Evolutionary conservation across 495 filamentous ascomycete species (phyloP).

Genomic region (Schizothecium vesticola): DNA sequence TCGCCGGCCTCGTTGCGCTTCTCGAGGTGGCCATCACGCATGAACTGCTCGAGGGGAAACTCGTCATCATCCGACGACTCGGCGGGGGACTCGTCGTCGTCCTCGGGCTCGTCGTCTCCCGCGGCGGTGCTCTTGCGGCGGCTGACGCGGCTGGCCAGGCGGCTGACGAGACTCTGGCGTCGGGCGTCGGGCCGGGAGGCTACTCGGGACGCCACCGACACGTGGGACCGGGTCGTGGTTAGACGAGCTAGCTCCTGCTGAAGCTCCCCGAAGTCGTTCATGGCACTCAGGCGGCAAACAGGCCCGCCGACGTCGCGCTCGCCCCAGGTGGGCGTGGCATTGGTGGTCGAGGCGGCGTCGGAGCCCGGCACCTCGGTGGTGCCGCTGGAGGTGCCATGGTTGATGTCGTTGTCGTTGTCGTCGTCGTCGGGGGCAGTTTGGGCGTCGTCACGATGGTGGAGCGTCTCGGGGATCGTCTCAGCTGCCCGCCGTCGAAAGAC

Average conservation of each 20-base stretch:
- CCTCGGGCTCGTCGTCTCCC: constrained; percentile 34
- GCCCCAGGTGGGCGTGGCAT: constrained; percentile 63
- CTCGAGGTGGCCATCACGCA: constrained; percentile 76
- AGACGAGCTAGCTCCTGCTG: constrained; percentile 52
- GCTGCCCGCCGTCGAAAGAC: constrained; percentile 19
- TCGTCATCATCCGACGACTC: constrained; percentile 34
- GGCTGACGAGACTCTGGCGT: constrained; percentile 17
- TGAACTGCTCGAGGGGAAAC: constrained; percentile 69
- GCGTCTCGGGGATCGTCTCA: constrained; percentile 14
- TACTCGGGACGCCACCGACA: not conserved
- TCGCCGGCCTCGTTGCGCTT: constrained; percentile 60
- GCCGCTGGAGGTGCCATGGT: constrained; percentile 4
- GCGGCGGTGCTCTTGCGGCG: not conserved
- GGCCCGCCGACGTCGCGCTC: constrained; percentile 62
- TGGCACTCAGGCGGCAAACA: constrained; percentile 56
- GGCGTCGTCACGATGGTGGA: constrained; percentile 23
- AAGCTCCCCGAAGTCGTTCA: constrained; percentile 68
- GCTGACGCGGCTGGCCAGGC: constrained; percentile 17
- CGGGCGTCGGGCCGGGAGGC: constrained; percentile 12
- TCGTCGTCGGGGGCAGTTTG: not conserved
- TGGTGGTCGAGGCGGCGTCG: not conserved
- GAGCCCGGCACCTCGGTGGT: constrained; percentile 14
- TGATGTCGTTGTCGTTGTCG: not conserved
- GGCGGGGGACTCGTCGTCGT: constrained; percentile 35
- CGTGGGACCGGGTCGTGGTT: constrained; percentile 8